A percentile compares a stretch with the other conserved stretches of the same genome.
Conservation (phyloP, 1,139 yeast species). For the Sugiyamaella castrensis region DNA sequence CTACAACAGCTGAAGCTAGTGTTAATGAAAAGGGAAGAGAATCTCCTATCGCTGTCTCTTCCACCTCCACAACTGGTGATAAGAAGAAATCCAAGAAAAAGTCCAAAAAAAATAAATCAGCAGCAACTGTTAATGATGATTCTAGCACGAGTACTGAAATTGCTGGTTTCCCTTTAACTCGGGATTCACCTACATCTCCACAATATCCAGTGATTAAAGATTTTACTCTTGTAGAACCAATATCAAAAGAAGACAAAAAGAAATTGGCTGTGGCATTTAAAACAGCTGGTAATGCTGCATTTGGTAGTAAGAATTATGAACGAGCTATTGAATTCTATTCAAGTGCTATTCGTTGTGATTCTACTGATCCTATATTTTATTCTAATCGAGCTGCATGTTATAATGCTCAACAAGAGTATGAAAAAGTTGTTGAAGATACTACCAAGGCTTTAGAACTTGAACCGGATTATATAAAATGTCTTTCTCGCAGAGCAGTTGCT, state of each 20-base stretch:
- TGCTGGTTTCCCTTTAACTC: conserved; percentile 27
- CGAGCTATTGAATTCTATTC: conserved; percentile 76
- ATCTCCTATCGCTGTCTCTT: conserved; percentile 2
- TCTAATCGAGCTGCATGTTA: conserved; percentile 96
- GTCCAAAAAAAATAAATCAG: conserved; percentile 31
- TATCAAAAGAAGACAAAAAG: conserved; percentile 56
- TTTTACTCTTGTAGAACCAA: conserved; percentile 44
- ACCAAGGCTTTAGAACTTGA: conserved; percentile 79
- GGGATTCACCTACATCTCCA: conserved; percentile 28
- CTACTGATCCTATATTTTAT: conserved; percentile 81
- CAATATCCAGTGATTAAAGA: conserved; percentile 35
- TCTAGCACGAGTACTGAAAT: conserved; percentile 14
- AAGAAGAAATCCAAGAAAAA: conserved; percentile 30
- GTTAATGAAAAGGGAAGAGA: not conserved
- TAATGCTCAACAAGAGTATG: conserved; percentile 73
- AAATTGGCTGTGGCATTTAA: conserved; percentile 75
- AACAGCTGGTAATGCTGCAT: conserved; percentile 83
- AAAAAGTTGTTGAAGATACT: conserved; percentile 83
- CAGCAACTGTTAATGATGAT: conserved; percentile 9
- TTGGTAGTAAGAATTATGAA: conserved; percentile 65
- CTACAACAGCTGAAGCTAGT: not conserved
- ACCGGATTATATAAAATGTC: conserved; percentile 88
- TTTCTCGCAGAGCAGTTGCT: conserved; percentile 67
- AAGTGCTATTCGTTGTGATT: conserved; percentile 64
- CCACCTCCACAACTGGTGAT: conserved; percentile 13